These are phyloP conservation scores for Litsea cubeba DNA, from an alignment of 164 flowering plant species.

Conservation along the genomic window DNA sequence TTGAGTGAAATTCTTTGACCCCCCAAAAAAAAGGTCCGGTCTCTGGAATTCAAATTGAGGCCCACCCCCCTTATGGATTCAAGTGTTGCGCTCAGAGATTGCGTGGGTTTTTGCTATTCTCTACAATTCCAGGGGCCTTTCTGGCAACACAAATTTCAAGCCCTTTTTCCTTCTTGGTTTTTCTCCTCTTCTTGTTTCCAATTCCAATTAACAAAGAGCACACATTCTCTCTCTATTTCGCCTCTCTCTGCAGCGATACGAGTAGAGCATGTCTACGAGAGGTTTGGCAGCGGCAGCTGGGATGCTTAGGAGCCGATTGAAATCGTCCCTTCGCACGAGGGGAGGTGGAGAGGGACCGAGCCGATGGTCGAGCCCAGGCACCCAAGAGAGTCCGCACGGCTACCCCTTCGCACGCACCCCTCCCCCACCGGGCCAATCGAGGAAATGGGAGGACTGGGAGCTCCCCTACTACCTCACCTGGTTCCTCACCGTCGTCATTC, in stretches of 20 bases:
- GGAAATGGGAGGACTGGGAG: slow-evolving; percentile 99
- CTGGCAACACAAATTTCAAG: too few relatives aligned
- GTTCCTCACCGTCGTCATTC: slow-evolving; percentile 88
- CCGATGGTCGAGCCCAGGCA: slow-evolving; percentile 80
- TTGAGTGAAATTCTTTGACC: too few relatives aligned
- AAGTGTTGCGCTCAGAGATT: too few relatives aligned
- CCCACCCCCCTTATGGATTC: too few relatives aligned
- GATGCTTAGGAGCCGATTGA: slow-evolving; percentile 59
- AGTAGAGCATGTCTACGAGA: slow-evolving; percentile 5
- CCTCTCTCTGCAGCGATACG: not conserved
- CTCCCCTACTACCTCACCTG: slow-evolving; percentile 94
- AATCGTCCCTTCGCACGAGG: slow-evolving; percentile 40
- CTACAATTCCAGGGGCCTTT: too few relatives aligned
- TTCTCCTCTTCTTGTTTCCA: too few relatives aligned
- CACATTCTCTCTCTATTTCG: not conserved
- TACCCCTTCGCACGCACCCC: slow-evolving; percentile 82
- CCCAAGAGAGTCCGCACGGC: slow-evolving; percentile 85
- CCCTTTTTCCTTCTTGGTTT: too few relatives aligned
- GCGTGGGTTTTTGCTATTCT: too few relatives aligned
- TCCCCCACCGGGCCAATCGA: slow-evolving; percentile 69
- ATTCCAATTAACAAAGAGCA: too few relatives aligned
- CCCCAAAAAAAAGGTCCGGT: too few relatives aligned
- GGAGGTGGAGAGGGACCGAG: slow-evolving; percentile 54
- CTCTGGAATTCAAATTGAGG: too few relatives aligned
- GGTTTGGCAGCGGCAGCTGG: slow-evolving; percentile 20